Conservation (phyloP, 1,139 yeast species). For the Debaryomyces sp. region DNA sequence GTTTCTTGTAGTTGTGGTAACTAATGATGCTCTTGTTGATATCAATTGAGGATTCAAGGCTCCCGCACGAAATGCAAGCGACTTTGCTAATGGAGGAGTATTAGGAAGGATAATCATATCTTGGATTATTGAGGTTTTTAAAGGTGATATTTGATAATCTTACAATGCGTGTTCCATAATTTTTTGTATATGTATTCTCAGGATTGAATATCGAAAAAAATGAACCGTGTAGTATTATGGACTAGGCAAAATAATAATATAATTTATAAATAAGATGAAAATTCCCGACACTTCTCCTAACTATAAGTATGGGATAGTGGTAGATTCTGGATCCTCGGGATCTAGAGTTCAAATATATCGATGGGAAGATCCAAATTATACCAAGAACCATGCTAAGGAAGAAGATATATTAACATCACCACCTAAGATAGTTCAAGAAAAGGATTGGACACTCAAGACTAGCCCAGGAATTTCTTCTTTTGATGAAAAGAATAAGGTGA, state of each 20-base stretch:
- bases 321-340: conserved; percentile 85
- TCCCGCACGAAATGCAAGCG: background rate
- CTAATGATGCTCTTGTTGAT: conserved; percentile 21
- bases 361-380: conserved; percentile 56
- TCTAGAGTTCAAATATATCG: conserved; percentile 70
- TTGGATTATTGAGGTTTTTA: background rate
- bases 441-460: conserved; percentile 62
- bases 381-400: conserved; percentile 24
- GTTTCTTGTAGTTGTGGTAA: conserved; percentile 16
- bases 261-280: conserved; percentile 9
- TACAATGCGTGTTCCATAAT: background rate
- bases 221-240: background rate
- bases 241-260: background rate
- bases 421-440: conserved; percentile 61
- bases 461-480: conserved; percentile 72
- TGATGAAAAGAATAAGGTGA: conserved; percentile 39
- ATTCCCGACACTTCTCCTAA: conserved; percentile 8
- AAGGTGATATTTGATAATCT: background rate
- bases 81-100: conserved; percentile 20
- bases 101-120: conserved; percentile 27
- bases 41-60: conserved; percentile 11
- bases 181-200: conserved; percentile 2
- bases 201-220: conserved; percentile 1
- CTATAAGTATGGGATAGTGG: conserved; percentile 64
- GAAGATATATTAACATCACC: conserved; percentile 47